Evolutionary conservation across 805 yeast genomes (phyloP), one percentile per base, ranked within the genome.

Genomic region (Schwanniomyces pseudopolymorphus): DNA sequence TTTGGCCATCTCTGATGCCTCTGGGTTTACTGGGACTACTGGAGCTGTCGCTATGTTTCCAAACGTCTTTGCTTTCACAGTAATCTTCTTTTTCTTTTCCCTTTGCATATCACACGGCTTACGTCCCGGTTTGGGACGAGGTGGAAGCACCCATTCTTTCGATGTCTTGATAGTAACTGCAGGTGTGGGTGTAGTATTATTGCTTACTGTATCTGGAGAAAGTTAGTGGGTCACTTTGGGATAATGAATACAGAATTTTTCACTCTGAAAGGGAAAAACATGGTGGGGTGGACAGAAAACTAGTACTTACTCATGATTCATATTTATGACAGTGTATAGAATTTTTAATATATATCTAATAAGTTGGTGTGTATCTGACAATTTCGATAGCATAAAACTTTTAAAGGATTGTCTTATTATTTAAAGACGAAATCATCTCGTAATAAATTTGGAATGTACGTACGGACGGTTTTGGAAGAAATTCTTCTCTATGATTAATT

Each of bases 131-230:
- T 78, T 78, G 4, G 82, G 82, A 43, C 83, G 63, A 9, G 83
- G 82, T 4, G 83, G 83, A 28, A 78, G 59, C 6, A 85, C 90
- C 91, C 94, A 89, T 58, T 81, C 83, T 58, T 85, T 85, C 43
- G 90, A 84, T 1, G 92, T 84, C 55, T 75, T 80, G 44, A 58
- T 63, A 46, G 44, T 36, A 20, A 36, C 39, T 36, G 39, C 22
- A 16, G 22, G 25, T 10, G 22, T 36, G 22, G 39, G 39, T 36
- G 39, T 36, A 36, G 5, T 36, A 36, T 36, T 36, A 36, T 21
- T 21, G 22, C 8, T 20, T 20, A 20, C 10, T 36, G 39, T 36
- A 36, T n/a, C 39, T 36, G 39, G 25, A 36, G 25, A 20, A 36
- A 20, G 39, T 36, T 36, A 36, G 39, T 36, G 16, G 33, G 16